Evolutionary conservation across 1,284 basidiomycete genomes (phyloP).

Genomic region (Trichosporon ovoides): DNA sequence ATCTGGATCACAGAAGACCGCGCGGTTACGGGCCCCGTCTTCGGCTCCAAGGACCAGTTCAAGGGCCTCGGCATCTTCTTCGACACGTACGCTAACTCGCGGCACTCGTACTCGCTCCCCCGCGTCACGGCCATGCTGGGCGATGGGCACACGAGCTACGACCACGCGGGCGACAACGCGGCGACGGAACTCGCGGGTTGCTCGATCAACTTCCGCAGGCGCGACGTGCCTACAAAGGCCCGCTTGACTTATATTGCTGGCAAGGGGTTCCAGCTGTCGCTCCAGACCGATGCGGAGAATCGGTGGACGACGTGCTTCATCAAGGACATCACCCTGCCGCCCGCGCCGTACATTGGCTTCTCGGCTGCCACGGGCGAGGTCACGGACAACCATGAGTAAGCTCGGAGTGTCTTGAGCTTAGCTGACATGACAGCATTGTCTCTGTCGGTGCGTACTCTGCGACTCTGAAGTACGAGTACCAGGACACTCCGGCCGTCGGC

Average conservation of each 20-base stretch:
- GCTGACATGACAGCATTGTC: constrained; percentile 38
- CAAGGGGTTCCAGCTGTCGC: constrained; percentile 40
- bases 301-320: constrained; percentile 92
- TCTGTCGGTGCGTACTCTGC: constrained; percentile 40
- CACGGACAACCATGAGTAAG: constrained; percentile 73
- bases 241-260: constrained; percentile 82
- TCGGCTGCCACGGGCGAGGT: constrained; percentile 91
- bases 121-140: constrained; percentile 79
- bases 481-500: background rate
- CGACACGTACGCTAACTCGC: constrained; percentile 86
- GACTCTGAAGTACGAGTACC: constrained; percentile 31
- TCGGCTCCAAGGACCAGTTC: constrained; percentile 85
- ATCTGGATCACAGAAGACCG: constrained; percentile 85
- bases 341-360: constrained; percentile 78
- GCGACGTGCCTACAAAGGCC: constrained; percentile 85
- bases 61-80: constrained; percentile 87
- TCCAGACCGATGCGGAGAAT: constrained; percentile 57
- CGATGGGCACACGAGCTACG: constrained; percentile 81
- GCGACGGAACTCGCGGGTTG: constrained; percentile 57
- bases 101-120: constrained; percentile 82
- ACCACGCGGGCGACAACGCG: constrained; percentile 77
- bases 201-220: constrained; percentile 67
- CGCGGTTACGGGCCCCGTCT: constrained; percentile 78
- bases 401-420: background rate
- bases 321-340: constrained; percentile 58